Evolutionary conservation across 2,329 filamentous ascomycete genomes (phyloP).

Genomic region (Triangularia setosa): DNA sequence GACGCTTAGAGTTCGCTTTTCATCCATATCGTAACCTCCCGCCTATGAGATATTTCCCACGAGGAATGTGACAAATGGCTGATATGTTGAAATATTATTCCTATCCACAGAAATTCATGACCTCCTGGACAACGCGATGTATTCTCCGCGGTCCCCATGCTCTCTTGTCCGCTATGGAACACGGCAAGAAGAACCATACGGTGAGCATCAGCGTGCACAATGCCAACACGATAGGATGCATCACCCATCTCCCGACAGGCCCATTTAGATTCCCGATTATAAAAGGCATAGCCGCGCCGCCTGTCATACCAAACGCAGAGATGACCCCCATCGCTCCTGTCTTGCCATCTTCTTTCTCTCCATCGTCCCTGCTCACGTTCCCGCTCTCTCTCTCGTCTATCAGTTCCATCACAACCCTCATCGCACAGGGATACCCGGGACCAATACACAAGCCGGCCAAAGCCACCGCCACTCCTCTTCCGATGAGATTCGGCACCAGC

Average conservation of each 20-base stretch:
- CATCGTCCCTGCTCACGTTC: conserved; percentile 53
- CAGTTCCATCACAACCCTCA: conserved; percentile 58
- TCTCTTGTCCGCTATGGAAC: neutral
- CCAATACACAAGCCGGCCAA: conserved; percentile 73
- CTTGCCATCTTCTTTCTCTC: conserved; percentile 42
- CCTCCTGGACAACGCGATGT: neutral
- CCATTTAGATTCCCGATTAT: conserved; percentile 59
- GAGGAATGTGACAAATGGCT: neutral
- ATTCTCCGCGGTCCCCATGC: neutral
- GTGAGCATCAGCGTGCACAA: conserved; percentile 62
- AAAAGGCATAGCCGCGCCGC: conserved; percentile 65
- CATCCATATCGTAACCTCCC: neutral
- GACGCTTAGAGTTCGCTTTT: conserved; percentile 18
- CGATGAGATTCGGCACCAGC: conserved; percentile 71
- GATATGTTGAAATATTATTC: neutral
- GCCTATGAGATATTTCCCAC: neutral
- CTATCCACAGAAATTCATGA: neutral
- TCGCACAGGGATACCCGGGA: conserved; percentile 73
- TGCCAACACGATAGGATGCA: conserved; percentile 64
- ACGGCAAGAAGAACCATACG: conserved; percentile 62
- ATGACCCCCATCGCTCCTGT: conserved; percentile 63
- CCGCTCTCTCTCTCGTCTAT: conserved; percentile 51
- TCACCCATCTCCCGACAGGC: conserved; percentile 59
- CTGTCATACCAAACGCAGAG: conserved; percentile 64
- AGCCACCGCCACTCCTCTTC: conserved; percentile 62